These are phyloP conservation scores for Dendrothele bispora DNA, from an alignment of 768 basidiomycete genomes.

Conservation along the genomic window DNA sequence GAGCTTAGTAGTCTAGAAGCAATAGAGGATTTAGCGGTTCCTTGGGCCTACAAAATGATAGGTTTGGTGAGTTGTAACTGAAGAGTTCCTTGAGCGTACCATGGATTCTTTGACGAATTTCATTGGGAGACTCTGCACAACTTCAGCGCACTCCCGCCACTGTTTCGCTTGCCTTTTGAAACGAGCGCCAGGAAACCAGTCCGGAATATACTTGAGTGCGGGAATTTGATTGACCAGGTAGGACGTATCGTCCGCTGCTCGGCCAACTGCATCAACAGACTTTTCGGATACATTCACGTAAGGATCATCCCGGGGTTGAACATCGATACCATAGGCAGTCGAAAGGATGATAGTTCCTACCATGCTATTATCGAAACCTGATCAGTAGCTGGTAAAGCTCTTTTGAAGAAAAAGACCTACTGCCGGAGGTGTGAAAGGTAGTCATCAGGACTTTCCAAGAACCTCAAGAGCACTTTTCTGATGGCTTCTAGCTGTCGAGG, in stretches of 20 bases:
- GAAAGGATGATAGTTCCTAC: slow-evolving; percentile 32
- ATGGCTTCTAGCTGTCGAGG: too few species aligned
- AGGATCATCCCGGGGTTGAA: slow-evolving; percentile 29
- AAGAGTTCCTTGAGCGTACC: slow-evolving; percentile 10
- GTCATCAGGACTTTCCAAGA: too few species aligned
- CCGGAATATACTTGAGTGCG: slow-evolving; percentile 27
- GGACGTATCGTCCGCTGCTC: too few species aligned
- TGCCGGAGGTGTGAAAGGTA: too few species aligned
- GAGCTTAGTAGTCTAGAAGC: slow-evolving; percentile 1
- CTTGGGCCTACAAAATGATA: slow-evolving; percentile 2
- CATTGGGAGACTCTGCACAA: slow-evolving; percentile 29
- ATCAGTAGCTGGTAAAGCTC: neutral
- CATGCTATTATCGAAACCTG: slow-evolving; percentile 19
- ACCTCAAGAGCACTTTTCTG: too few species aligned
- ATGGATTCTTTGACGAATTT: slow-evolving; percentile 36
- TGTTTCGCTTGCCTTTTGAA: slow-evolving; percentile 35
- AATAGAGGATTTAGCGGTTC: slow-evolving; percentile 5
- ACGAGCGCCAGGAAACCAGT: slow-evolving; percentile 38
- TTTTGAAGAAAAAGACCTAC: too few species aligned
- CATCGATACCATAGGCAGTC: slow-evolving; percentile 36
- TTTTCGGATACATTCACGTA: slow-evolving; percentile 33
- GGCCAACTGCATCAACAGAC: too few species aligned
- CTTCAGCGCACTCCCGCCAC: slow-evolving; percentile 24
- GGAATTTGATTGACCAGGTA: slow-evolving; percentile 11
- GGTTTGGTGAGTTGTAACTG: neutral